Percentiles rank a stretch among this genome's conserved stretches.
These are phyloP conservation scores for Puccinia triticina DNA, from an alignment of 1,284 basidiomycete genomes.

Conservation along the genomic window DNA sequence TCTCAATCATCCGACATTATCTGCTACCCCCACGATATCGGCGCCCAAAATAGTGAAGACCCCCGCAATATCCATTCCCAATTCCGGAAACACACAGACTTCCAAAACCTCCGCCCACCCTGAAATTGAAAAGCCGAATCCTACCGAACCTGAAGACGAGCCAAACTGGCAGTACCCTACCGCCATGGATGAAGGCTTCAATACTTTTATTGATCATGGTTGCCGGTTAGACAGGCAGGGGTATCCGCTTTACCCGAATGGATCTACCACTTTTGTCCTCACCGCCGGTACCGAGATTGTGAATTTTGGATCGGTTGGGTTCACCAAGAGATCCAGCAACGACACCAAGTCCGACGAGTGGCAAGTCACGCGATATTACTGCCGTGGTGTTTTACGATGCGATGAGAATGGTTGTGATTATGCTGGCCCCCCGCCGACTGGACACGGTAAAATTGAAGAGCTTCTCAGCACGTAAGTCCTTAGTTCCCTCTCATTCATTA, in stretches of 20 bases:
- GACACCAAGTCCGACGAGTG: too few relatives aligned
- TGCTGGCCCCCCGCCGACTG: not conserved
- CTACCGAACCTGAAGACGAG: too few relatives aligned
- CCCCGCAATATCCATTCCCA: too few relatives aligned
- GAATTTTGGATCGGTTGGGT: not conserved
- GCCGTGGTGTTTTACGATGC: not conserved
- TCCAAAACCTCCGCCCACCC: too few relatives aligned
- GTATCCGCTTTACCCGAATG: not conserved
- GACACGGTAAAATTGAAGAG: not conserved
- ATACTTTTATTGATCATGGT: slow-evolving; percentile 9
- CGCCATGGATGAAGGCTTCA: too few relatives aligned
- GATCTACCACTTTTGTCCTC: not conserved
- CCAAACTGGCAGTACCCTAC: too few relatives aligned
- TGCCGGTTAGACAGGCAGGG: not conserved
- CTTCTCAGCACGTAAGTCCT: not conserved
- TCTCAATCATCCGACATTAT: too few relatives aligned
- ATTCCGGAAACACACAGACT: too few relatives aligned
- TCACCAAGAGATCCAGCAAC: not conserved
- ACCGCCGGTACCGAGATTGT: not conserved
- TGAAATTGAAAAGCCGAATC: too few relatives aligned
- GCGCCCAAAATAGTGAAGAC: too few relatives aligned
- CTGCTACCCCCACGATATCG: too few relatives aligned
- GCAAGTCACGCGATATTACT: not conserved
- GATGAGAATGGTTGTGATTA: not conserved
- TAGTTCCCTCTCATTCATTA: not conserved